phyloP scores from a whole-genome alignment of 495 filamentous ascomycete species.

The Penicillium chermesinum region DNA sequence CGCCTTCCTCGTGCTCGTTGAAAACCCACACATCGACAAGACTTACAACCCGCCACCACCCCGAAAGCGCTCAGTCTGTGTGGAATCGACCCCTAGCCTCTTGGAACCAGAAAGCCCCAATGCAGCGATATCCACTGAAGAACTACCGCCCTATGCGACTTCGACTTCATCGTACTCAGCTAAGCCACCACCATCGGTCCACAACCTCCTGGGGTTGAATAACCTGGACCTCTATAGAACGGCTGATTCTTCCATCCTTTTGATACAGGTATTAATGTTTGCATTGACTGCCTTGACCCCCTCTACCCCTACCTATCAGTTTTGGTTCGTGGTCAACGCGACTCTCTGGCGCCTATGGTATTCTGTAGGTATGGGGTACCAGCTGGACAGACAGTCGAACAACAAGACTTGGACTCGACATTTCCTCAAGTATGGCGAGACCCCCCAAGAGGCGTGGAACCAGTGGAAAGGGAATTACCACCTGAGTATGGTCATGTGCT shows the following conservation, averaged over 20 bases:
- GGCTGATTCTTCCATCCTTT: conserved; percentile 72
- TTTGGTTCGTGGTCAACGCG: conserved; percentile 76
- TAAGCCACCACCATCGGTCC: conserved; percentile 59
- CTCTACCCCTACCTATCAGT: conserved; percentile 64
- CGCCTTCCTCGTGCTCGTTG: conserved; percentile 79
- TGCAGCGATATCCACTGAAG: conserved; percentile 24
- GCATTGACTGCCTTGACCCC: conserved; percentile 71
- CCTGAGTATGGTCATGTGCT: conserved; percentile 82
- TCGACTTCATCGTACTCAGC: conserved; percentile 30
- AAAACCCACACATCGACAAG: conserved; percentile 98
- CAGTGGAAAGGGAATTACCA: conserved; percentile 98
- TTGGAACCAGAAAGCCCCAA: conserved; percentile 27
- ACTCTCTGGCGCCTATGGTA: conserved; percentile 86
- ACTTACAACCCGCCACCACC: conserved; percentile 89
- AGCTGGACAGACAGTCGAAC: conserved; percentile 79
- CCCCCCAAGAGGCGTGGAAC: conserved; percentile 83
- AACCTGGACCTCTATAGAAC: conserved; percentile 86
- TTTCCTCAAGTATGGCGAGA: conserved; percentile 95
- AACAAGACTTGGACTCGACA: conserved; percentile 92
- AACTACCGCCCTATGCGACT: conserved; percentile 33
- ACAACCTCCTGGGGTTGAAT: conserved; percentile 72
- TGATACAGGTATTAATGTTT: conserved; percentile 69
- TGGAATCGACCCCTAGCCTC: conserved; percentile 33
- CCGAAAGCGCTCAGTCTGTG: conserved; percentile 50
- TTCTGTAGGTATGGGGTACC: conserved; percentile 77